Conservation (phyloP, 768 basidiomycete species). For the Lactarius pseudohatsudake region DNA sequence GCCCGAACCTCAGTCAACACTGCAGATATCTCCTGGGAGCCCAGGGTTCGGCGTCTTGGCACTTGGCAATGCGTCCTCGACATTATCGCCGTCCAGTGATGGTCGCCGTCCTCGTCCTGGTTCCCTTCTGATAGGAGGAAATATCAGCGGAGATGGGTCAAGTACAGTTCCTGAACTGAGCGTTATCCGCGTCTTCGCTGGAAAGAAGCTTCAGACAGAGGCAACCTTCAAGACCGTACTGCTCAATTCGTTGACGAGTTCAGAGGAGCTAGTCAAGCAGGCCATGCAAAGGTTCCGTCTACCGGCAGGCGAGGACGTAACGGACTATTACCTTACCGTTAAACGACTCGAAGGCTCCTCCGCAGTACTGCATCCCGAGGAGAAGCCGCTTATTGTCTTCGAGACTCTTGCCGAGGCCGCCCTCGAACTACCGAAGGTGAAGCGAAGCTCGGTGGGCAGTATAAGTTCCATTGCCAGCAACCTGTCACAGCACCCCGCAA, state of each 20-base stretch:
- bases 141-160: slow-evolving; percentile 60
- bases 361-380: slow-evolving; percentile 65
- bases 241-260: slow-evolving; percentile 82
- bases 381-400: slow-evolving; percentile 88
- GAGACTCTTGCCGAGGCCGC: slow-evolving; percentile 81
- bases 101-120: slow-evolving; percentile 64
- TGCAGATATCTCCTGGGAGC: slow-evolving; percentile 74
- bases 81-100: slow-evolving; percentile 45
- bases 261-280: slow-evolving; percentile 83
- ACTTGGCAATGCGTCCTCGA: slow-evolving; percentile 42
- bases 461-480: slow-evolving; percentile 93
- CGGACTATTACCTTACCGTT: slow-evolving; percentile 83
- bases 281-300: slow-evolving; percentile 93
- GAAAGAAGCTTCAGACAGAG: slow-evolving; percentile 85
- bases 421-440: slow-evolving; percentile 82
- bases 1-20: slow-evolving; percentile 70
- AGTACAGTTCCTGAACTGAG: slow-evolving; percentile 77
- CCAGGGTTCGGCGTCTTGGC: slow-evolving; percentile 51
- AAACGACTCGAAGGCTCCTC: slow-evolving; percentile 91
- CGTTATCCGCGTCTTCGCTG: slow-evolving; percentile 95
- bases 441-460: slow-evolving; percentile 89
- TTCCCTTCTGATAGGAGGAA: slow-evolving; percentile 67
- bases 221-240: slow-evolving; percentile 98
- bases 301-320: slow-evolving; percentile 55
- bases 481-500: slow-evolving; percentile 92